Evolutionary conservation across 495 filamentous ascomycete species (phyloP).

Genomic region (Letharia columbiana): DNA sequence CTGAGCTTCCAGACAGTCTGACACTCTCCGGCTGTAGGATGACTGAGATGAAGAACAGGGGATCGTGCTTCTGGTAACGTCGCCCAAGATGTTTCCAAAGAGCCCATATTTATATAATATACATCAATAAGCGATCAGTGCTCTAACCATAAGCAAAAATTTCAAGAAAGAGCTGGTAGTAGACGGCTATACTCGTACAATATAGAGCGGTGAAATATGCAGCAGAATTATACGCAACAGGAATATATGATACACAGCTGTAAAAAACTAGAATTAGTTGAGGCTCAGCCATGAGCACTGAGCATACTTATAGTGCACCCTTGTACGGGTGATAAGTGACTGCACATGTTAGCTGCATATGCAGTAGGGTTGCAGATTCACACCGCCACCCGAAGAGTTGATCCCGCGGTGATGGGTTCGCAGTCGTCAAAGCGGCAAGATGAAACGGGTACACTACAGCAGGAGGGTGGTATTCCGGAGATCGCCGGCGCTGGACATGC

Average conservation of each 20-base stretch:
- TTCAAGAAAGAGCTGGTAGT: neutral
- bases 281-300: neutral
- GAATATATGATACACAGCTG: neutral
- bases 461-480: neutral
- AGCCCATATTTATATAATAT: neutral
- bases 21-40: slow-evolving; percentile 18
- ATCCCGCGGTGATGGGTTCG: neutral
- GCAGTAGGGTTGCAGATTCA: neutral
- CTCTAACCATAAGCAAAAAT: neutral
- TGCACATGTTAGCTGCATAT: neutral
- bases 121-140: neutral
- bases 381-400: neutral
- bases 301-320: neutral
- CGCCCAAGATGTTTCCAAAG: neutral
- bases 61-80: slow-evolving; percentile 14
- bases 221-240: neutral
- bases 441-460: neutral
- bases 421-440: neutral
- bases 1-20: slow-evolving; percentile 6
- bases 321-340: neutral
- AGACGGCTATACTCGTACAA: neutral
- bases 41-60: slow-evolving; percentile 13
- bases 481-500: too few species aligned
- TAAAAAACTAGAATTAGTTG: neutral
- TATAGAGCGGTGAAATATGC: neutral